These are phyloP conservation scores for Phoma herbarum DNA, from an alignment of 2,329 filamentous ascomycete genomes.

Conservation along the genomic window DNA sequence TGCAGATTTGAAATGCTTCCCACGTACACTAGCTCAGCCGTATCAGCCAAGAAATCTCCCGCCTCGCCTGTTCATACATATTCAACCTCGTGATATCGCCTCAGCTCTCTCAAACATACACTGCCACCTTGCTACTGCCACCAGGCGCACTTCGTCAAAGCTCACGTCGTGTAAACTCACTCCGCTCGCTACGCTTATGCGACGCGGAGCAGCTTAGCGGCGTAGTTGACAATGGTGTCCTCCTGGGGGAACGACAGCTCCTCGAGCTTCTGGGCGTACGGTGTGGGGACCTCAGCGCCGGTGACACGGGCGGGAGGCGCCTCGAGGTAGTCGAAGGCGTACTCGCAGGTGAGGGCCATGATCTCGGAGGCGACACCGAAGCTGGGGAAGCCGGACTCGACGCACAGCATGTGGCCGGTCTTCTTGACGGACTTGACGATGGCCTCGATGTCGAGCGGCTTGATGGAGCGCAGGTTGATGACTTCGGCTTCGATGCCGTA, in stretches of 20 bases:
- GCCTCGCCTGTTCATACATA: constrained; percentile 20
- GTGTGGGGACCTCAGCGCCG: constrained; percentile 95
- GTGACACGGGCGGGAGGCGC: constrained; percentile 93
- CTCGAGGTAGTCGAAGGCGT: constrained; percentile 96
- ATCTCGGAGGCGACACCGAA: constrained; percentile 95
- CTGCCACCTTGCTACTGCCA: background rate
- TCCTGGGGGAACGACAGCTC: constrained; percentile 95
- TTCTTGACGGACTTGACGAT: constrained; percentile 99
- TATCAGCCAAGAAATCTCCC: background rate
- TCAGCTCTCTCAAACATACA: background rate
- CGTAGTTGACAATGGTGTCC: constrained; percentile 84
- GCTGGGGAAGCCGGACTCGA: constrained; percentile 95
- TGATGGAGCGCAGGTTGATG: constrained; percentile 96
- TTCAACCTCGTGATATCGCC: constrained; percentile 8
- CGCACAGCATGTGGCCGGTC: constrained; percentile 87
- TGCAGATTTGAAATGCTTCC: constrained; percentile 22
- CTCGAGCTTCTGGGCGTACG: constrained; percentile 92
- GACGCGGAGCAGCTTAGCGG: constrained; percentile 85
- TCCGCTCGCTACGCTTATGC: constrained; percentile 38
- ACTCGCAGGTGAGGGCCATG: constrained; percentile 94
- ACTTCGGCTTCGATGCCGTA: constrained; percentile 97
- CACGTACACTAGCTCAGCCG: constrained; percentile 14
- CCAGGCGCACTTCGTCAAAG: background rate
- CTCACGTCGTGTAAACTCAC: background rate
- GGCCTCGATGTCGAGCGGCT: constrained; percentile 93